A percentile compares a stretch with the other conserved stretches of the same genome.
These are phyloP conservation scores for Cercis canadensis DNA, from an alignment of 306 rosid genomes.

Conservation along the genomic window DNA sequence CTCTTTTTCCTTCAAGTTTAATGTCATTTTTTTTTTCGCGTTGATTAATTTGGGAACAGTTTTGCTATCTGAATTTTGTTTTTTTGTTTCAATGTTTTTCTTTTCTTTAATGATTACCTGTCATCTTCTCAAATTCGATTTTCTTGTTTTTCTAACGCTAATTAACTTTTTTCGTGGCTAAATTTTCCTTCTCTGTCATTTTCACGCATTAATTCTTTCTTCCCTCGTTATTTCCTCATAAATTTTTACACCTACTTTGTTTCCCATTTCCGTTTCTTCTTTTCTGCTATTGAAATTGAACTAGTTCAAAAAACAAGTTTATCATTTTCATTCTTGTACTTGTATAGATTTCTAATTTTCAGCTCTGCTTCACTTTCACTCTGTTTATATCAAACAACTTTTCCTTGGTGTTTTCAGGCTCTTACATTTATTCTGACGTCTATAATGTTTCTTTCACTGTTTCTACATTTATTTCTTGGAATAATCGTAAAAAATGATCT, in stretches of 20 bases:
- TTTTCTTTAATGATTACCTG: conserved; percentile 29
- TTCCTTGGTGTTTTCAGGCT: not conserved
- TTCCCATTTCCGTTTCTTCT: not conserved
- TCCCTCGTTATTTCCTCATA: not conserved
- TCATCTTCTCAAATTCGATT: conserved; percentile 4
- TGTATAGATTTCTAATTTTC: conserved; percentile 7
- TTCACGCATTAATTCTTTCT: conserved; percentile 37
- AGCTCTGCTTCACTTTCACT: not conserved
- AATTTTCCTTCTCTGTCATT: conserved; percentile 21
- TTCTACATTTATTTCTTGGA: conserved; percentile 1
- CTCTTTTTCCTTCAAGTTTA: not conserved
- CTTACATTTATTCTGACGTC: not conserved
- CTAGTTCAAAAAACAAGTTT: conserved; percentile 21
- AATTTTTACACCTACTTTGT: not conserved
- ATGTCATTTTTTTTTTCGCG: conserved; percentile 4
- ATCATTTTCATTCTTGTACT: conserved; percentile 20
- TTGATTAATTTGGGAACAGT: not conserved
- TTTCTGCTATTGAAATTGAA: not conserved
- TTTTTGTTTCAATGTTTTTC: not conserved
- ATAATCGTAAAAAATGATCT: conserved; percentile 14
- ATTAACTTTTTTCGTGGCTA: not conserved
- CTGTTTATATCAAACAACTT: conserved; percentile 4
- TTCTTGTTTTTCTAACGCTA: not conserved
- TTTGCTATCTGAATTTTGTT: not conserved
- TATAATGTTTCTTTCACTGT: conserved; percentile 8